Base-by-base conservation (phyloP, 495 filamentous ascomycete species). In the Tuber borchii region DNA sequence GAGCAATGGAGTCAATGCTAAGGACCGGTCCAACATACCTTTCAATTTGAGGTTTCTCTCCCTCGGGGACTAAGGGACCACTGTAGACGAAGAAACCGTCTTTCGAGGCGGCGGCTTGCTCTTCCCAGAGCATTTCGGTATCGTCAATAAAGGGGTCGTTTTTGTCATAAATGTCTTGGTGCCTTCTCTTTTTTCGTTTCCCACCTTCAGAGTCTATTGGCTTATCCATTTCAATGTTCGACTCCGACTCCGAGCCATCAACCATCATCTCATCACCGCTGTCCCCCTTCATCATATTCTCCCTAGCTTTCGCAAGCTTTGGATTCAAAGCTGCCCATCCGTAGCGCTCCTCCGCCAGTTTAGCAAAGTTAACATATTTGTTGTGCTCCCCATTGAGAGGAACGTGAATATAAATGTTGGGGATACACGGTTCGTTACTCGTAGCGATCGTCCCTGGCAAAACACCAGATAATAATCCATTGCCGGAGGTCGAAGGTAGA, bases 71-170 rank as follows among this genome's bases (percentile, higher is more conserved):
- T 76, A 97, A 85, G 44, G 94, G 93, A 65, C 94, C 92, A 79
- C 91, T 91, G 83, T 95, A 94, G 34, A 95, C 93, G 80, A 94
- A 95, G 85, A 94, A 95, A 7, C 93, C 92, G 85, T 98, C 96
- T 78, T 94, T 92, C 74, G 92, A 95, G 34, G 94, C 93, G 26
- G 94, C 93, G 34, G 95, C 95, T 83, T 95, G 92, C 84, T 97
- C 93, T 85, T 98, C 93, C 93, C 94, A 99, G 12, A 95, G 88
- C 85, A 97, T 82, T 82, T 99, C 95, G 20, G 93, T 95, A 84
- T 99, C 95, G 82, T 99, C 95, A 74, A 99, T 95, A 83, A 99
- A 99, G 46, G 94, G 95, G 82, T 99, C 95, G 73, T 95, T 93
- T 78, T 93, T 93, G 84, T 97, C 94, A 81, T 99, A 99, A 76